Evolutionary conservation across 2,329 filamentous ascomycete genomes (phyloP), one percentile per base, ranked within the genome.

Genomic region (Grosmannia clavigera): DNA sequence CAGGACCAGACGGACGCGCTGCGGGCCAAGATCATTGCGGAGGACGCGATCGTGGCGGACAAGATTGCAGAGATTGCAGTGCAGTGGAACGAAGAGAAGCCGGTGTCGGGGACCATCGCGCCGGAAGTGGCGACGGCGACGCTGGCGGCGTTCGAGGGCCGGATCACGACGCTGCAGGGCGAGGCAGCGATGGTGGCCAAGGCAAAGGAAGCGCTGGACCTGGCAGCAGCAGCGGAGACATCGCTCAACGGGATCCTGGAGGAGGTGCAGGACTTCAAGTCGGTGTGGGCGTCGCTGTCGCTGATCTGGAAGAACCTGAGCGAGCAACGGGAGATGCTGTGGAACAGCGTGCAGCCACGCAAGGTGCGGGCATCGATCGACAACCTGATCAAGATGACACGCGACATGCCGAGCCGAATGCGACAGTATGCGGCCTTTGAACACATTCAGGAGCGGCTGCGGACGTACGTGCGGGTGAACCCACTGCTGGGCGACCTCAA

Each of bases 391-490:
- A 96, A 96, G 77, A 95, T 95, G 82, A 97, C 92, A 43, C 97
- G 96, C 75, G 92, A 97, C 64, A 97, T 99, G 94, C 94, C 95
- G 0, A 96, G 91, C 73, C 86, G 94, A 62, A 97, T 99, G 92
- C 86, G 95, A 62, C 95, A 99, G 70, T 99, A 99, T 72, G 92
- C 95, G 66, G 95, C 95, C n/a, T 99, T 99, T 70, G 95, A 99
- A 73, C 92, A 99, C 69, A 91, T 99, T 48, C 95, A 99, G 71
- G 90, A 84, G 64, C 88, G 95, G 35, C 82, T 99, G 50, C 88
- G 91, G 53, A 86, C 92, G 63, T 81, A 95, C 56, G 80, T 96
- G 64, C 97, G 96, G 72, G 90, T 95, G 66, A 99, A 97, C 69
- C 80, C 86, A 12, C 80, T 96, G 40, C 80, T 99, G 3, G 83